Base-by-base conservation (phyloP, 2,329 filamentous ascomycete genomes). In the Lasiodiplodia sp. region DNA sequence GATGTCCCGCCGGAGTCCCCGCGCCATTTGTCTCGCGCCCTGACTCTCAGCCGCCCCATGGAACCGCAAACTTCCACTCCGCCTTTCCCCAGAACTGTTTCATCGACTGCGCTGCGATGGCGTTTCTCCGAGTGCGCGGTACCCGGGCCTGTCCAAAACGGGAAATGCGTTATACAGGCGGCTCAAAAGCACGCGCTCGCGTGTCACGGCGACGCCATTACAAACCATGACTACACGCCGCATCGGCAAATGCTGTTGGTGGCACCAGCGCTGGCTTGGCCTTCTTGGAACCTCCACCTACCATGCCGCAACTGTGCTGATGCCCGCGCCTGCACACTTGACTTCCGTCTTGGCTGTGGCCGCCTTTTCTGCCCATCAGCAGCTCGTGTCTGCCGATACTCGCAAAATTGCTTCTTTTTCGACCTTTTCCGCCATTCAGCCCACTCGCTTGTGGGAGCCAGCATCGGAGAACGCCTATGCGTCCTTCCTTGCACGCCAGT, bases 221-320 rank as follows among this genome's bases (percentile, higher is more conserved):
- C 60, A 25, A 52, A 64, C 37, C 14, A 14, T 6, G 38, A 52
- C n/a, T 64, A 21, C 60, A 6, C 14, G 3, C 31, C 18, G n/a
- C 7, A 52, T 38, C 31, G 28, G 38, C 18, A 23, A 28, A 52
- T 21, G 40, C 58, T 49, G 25, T 18, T 16, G 49, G 37, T 18
- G 31, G 18, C 28, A 64, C 51, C 60, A 40, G 31, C 51, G 14
- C 51, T 64, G n/a, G 44, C 60, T 64, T 64, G 60, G 60, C 60
- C 40, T 52, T 64, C 60, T 64, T 64, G 60, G 60, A 4, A 28
- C 47, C 60, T 64, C 60, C 60, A 52, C 60, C 11, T 64, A 52
- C 60, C 44, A 64, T 52, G 47, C 60, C 60, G 47, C 28, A 64
- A 64, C n/a, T n/a, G 44, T 52, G 18, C 44, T 38, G 44, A 51